A percentile compares a stretch with the other conserved stretches of the same genome.
phyloP scores from a whole-genome alignment of 441 rosid species.

The Biscutella laevigata region DNA sequence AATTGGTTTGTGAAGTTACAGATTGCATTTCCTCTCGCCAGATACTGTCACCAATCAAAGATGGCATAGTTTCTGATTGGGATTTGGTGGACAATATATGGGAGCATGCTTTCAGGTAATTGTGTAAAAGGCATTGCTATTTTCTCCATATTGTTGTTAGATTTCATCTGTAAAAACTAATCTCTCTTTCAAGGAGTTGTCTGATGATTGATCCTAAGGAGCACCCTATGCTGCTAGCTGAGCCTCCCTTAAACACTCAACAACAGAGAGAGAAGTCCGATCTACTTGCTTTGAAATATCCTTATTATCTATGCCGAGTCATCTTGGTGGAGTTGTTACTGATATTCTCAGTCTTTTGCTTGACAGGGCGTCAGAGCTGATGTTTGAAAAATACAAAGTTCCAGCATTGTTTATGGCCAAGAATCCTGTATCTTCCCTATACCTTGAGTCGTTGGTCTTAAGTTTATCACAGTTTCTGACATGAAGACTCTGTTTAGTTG shows the following conservation, averaged over 20 bases:
- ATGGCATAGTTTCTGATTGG: conserved; percentile 95
- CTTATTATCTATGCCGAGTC: not conserved
- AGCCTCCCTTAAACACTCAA: conserved; percentile 82
- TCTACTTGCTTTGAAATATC: not conserved
- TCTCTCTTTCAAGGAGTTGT: conserved; percentile 54
- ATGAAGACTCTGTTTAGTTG: not conserved
- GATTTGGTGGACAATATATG: conserved; percentile 90
- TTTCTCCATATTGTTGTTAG: conserved; percentile 1
- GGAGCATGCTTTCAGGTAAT: conserved; percentile 94
- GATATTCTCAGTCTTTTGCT: conserved; percentile 22
- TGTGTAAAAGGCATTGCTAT: not conserved
- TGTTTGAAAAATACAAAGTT: conserved; percentile 93
- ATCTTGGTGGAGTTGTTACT: conserved; percentile 7
- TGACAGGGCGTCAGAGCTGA: conserved; percentile 92
- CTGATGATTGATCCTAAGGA: conserved; percentile 92
- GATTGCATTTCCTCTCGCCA: conserved; percentile 20
- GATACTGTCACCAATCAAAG: conserved; percentile 80
- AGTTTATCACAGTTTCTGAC: not conserved
- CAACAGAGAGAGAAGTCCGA: conserved; percentile 88
- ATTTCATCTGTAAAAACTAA: not conserved
- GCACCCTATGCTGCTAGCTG: conserved; percentile 98
- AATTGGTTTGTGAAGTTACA: not conserved
- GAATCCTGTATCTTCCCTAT: conserved; percentile 63
- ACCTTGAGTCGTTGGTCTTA: not conserved
- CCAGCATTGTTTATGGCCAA: conserved; percentile 96